A percentile compares a stretch with the other conserved stretches of the same genome.
These are phyloP conservation scores for Sugiyamaella japonica DNA, from an alignment of 1,139 yeast genomes.

Conservation along the genomic window DNA sequence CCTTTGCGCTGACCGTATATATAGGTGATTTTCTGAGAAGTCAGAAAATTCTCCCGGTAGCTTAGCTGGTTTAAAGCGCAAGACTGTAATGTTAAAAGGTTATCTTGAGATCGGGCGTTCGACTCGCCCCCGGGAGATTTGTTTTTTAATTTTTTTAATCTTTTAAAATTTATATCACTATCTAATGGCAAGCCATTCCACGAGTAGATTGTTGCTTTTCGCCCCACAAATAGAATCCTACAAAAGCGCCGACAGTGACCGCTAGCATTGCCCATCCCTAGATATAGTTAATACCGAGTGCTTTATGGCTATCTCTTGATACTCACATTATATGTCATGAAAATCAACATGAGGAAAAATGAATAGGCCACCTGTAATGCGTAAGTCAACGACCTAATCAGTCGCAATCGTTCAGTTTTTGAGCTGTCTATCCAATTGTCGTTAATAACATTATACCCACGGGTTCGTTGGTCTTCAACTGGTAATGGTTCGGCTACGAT, in stretches of 20 bases:
- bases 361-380: conserved; percentile 77
- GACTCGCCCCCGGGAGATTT: conserved; percentile 79
- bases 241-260: conserved; percentile 64
- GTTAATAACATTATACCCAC: conserved; percentile 10
- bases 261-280: conserved; percentile 76
- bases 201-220: conserved; percentile 39
- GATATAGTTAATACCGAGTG: background rate
- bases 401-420: conserved; percentile 12
- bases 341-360: conserved; percentile 68
- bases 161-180: background rate
- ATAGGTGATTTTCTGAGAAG: background rate
- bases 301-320: background rate
- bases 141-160: conserved; percentile 31
- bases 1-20: background rate
- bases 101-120: conserved; percentile 84
- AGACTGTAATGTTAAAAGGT: conserved; percentile 63
- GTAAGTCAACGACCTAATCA: conserved; percentile 42
- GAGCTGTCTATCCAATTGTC: conserved; percentile 14
- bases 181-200: conserved; percentile 53
- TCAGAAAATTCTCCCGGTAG: conserved; percentile 55
- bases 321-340: conserved; percentile 69
- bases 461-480: conserved; percentile 15
- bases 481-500: conserved; percentile 19
- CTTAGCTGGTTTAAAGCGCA: conserved; percentile 63
- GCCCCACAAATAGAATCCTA: conserved; percentile 68